Conservation (phyloP, 2,329 filamentous ascomycete species). For the Fusarium solani-melongenae region DNA sequence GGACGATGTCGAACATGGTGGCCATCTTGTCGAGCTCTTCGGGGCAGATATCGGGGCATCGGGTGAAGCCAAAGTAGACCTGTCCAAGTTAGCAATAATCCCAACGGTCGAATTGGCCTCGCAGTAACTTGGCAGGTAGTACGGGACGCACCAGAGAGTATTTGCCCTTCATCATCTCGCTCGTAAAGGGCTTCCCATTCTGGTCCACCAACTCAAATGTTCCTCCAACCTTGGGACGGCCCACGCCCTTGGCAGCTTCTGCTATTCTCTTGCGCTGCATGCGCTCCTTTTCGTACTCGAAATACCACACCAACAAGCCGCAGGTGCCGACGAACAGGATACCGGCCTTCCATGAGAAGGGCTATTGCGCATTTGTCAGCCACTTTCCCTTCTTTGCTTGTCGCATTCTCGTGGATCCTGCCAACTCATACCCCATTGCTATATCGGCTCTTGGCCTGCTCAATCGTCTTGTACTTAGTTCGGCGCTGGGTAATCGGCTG, state of each 20-base stretch:
- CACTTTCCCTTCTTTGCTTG: not conserved
- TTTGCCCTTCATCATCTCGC: constrained; percentile 85
- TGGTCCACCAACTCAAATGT: constrained; percentile 86
- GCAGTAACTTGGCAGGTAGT: not conserved
- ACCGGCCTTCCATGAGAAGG: constrained; percentile 94
- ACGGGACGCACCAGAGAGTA: constrained; percentile 73
- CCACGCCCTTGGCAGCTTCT: constrained; percentile 92
- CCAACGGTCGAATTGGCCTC: not conserved
- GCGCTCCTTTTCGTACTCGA: constrained; percentile 91
- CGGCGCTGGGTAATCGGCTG: constrained; percentile 52
- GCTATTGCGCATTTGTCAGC: constrained; percentile 61
- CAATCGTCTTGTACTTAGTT: constrained; percentile 63
- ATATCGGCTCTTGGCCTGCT: constrained; percentile 69
- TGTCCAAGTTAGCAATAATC: constrained; percentile 50
- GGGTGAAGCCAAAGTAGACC: constrained; percentile 98
- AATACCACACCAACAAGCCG: constrained; percentile 85
- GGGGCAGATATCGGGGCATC: constrained; percentile 98
- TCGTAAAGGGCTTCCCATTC: constrained; percentile 80
- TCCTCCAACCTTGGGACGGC: constrained; percentile 92
- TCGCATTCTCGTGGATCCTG: not conserved
- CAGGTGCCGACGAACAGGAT: constrained; percentile 85
- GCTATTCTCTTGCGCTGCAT: constrained; percentile 90
- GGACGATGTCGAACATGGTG: constrained; percentile 84
- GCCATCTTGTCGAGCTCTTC: constrained; percentile 99
- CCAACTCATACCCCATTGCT: constrained; percentile 61